Evolutionary conservation across 2,329 filamentous ascomycete species (phyloP).

Genomic region (Beauveria brongniartii): DNA sequence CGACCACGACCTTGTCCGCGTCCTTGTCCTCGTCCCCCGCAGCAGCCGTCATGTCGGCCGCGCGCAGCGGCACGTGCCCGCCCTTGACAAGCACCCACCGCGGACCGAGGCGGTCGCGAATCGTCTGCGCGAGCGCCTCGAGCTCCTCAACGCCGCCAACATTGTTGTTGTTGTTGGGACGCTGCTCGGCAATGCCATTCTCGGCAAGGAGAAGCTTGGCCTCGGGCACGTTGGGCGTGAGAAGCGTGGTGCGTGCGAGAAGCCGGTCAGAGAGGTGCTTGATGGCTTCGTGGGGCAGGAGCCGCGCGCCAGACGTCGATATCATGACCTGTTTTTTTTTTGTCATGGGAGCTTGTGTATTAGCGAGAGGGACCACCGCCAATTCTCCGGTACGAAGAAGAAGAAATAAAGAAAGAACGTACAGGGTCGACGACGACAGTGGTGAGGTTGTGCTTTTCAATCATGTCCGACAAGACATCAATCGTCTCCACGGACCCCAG

Average conservation of each 20-base stretch:
- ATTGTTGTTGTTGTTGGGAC: slow-evolving; percentile 14
- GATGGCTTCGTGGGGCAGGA: slow-evolving; percentile 60
- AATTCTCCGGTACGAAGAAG: no score
- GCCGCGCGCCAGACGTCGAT: slow-evolving; percentile 65
- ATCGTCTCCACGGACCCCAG: slow-evolving; percentile 30
- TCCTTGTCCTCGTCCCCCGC: slow-evolving; percentile 57
- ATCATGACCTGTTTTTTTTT: slow-evolving; percentile 68
- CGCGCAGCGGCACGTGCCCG: slow-evolving; percentile 61
- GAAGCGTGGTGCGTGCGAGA: slow-evolving; percentile 56
- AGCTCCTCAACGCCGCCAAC: slow-evolving; percentile 57
- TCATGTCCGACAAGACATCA: slow-evolving; percentile 24
- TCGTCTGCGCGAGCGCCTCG: slow-evolving; percentile 55
- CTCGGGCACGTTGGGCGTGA: slow-evolving; percentile 75
- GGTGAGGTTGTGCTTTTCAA: slow-evolving; percentile 23
- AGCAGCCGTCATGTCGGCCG: slow-evolving; percentile 50
- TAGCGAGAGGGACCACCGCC: background rate
- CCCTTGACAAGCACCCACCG: slow-evolving; percentile 83
- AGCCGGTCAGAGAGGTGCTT: slow-evolving; percentile 49
- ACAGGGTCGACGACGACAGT: slow-evolving; percentile 32
- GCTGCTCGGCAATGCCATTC: slow-evolving; percentile 28
- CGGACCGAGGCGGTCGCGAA: slow-evolving; percentile 59
- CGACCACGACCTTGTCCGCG: slow-evolving; percentile 58
- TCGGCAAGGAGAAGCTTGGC: slow-evolving; percentile 55
- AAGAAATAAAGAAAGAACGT: slow-evolving; percentile 3
- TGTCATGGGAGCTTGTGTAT: background rate